Evolutionary conservation across 1,139 yeast species (phyloP), one percentile per base, ranked within the genome.

Genomic region (Debaryomyces psychrophilus): DNA sequence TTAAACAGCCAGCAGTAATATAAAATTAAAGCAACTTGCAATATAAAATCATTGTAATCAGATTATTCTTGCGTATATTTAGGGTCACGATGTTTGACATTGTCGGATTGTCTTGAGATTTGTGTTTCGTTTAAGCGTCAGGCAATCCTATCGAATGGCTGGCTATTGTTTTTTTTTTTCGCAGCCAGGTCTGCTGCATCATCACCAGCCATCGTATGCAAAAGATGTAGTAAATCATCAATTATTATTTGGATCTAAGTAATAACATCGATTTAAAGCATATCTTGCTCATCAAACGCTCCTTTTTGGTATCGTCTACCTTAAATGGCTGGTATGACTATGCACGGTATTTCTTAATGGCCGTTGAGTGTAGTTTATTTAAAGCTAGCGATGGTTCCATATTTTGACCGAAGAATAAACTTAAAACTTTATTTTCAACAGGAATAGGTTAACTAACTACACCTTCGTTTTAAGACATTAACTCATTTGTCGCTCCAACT

Each of bases 141-240:
- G 9, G 8, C 5, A 8, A 22, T 2, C 5, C 20, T 8, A n/a
- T 9, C 20, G 26, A 11, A 28, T 38, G 41, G 41, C 41, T 38
- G 41, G 41, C 31, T 38, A 17, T 18, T 11, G 35, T 17, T 11
- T 38, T 28, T 18, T 17, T 38, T 38, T 38, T 38, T 38, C 41
- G 41, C 41, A 38, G 41, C 41, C 34, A 38, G 41, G 23, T 27
- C 22, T 20, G 33, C 23, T 14, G 41, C 41, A 26, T 7, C 28
- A 9, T 28, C 9, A 18, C 41, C 41, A 38, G 41, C 41, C 41
- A 38, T 38, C 28, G 11, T 8, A n/a, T 33, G 25, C 36, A 38
- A 26, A 8, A 15, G n/a, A 25, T 4, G 20, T 14, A 15, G 31
- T 37, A 38, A 6, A 28, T 28, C 35, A 18, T 38, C 5, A 18